phyloP scores from a whole-genome alignment of 306 rosid genomes.

The Cucumis hystrix region DNA sequence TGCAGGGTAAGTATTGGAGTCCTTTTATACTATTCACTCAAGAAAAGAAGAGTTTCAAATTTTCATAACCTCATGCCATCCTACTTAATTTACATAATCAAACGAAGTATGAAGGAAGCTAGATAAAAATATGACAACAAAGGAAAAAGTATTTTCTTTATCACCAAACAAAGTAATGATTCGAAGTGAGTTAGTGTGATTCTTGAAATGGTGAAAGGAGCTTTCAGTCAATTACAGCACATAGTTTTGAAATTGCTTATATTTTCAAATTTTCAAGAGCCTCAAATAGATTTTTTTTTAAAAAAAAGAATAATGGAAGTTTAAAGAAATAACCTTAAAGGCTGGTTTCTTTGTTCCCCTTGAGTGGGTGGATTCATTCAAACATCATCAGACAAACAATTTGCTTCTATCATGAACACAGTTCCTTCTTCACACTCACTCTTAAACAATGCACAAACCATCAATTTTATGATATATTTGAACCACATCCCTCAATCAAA shows the following conservation, averaged over 20 bases:
- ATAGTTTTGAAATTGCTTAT: background rate
- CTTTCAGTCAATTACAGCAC: background rate
- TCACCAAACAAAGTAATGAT: background rate
- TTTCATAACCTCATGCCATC: background rate
- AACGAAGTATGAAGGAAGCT: background rate
- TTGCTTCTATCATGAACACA: background rate
- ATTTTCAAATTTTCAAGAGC: background rate
- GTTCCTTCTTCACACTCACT: background rate
- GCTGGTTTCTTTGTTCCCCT: background rate
- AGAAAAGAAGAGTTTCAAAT: background rate
- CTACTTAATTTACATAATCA: background rate
- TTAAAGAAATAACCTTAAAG: background rate
- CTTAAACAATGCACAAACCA: background rate
- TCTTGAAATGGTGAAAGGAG: background rate
- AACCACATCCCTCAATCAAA: constrained; percentile 11
- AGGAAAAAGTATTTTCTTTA: background rate
- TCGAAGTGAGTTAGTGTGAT: background rate
- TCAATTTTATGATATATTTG: background rate
- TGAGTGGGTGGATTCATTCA: background rate
- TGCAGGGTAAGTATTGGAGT: background rate
- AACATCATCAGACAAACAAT: background rate
- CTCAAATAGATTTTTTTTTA: background rate
- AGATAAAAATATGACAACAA: background rate
- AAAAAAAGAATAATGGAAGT: background rate
- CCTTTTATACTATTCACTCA: background rate